Base-by-base conservation (phyloP, 768 basidiomycete genomes). In the Strobilomyces dryophilus region DNA sequence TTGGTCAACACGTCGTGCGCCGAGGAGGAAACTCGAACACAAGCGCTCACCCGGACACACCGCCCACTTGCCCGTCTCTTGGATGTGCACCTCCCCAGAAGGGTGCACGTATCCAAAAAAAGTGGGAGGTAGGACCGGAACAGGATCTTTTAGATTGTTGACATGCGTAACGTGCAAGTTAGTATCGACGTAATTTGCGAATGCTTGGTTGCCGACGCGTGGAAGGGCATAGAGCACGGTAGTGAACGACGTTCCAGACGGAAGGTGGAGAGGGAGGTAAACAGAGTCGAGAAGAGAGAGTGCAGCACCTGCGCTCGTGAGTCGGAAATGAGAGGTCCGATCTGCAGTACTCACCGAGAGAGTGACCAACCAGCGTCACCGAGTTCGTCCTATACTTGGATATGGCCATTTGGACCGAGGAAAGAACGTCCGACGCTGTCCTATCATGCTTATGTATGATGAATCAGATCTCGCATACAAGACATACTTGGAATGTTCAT, bases 181-280 rank as follows among this genome's bases (percentile, higher is more conserved):
- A 12, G 69, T 59, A 55, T 83, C 79, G 44, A 83, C 74, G 53
- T 77, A 78, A 59, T 82, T 60, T 2, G 82, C 83, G 55, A 84
- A 86, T 0, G 70, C 78, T 61, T 78, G 71, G 63, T 85, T 84
- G 24, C 84, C 82, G 4, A 72, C 71, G 10, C 73, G 64, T 6
- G 73, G 74, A 21, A 71, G 57, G 17, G 70, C 74, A 39, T 70
- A 74, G 9, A 52, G 24, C 39, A 71, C 40, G 3, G 64, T 61
- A 27, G 49, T 45, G 63, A 74, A 59, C 3, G 60, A 57, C 4
- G 65, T 71, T 34, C 54, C 55, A 0, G 56, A 18, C 10, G 71
- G 70, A 10, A 74, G 63, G 41, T 67, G 62, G 11, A 72, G 59
- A 2, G 63, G 69, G 3, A 75, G 69, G 59, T 64, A 74, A 5